These are phyloP conservation scores for Amesomyces nigricolor DNA, from an alignment of 2,329 filamentous ascomycete genomes.

Conservation along the genomic window DNA sequence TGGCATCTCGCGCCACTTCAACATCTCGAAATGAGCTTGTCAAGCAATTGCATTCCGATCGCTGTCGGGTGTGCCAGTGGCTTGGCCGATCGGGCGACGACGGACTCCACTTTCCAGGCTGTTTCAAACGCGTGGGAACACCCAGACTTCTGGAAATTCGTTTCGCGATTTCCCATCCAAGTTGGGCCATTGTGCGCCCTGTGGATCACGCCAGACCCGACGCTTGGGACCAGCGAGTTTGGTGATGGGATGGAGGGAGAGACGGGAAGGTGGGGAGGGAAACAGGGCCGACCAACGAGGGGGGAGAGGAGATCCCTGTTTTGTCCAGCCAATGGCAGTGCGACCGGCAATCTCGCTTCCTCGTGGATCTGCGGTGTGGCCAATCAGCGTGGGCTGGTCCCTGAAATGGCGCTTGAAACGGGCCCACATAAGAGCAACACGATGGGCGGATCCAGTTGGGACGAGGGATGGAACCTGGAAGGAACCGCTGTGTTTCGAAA, in stretches of 20 bases:
- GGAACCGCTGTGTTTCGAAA: conserved; percentile 2
- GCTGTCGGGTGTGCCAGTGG: too few species aligned
- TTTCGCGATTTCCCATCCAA: not conserved
- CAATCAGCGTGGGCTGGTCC: conserved; percentile 21
- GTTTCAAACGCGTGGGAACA: not conserved
- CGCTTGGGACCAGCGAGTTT: too few species aligned
- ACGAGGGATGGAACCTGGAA: not conserved
- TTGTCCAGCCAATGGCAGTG: conserved; percentile 15
- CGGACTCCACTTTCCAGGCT: not conserved
- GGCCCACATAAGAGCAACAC: conserved; percentile 3
- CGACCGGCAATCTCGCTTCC: conserved; percentile 26
- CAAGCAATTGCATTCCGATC: too few species aligned
- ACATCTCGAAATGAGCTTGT: too few species aligned
- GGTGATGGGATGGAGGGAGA: not conserved
- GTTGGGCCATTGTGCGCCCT: not conserved
- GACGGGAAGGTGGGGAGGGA: not conserved
- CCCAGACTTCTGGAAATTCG: not conserved
- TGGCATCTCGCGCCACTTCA: too few species aligned
- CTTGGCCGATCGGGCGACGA: not conserved
- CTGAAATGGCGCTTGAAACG: conserved; percentile 18
- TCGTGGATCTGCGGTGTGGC: conserved; percentile 7
- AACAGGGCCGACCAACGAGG: not conserved
- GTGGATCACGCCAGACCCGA: too few species aligned
- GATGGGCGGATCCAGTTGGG: conserved; percentile 3
- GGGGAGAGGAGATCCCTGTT: not conserved